phyloP scores from a whole-genome alignment of 1,284 basidiomycete species.

The Malassezia nana region DNA sequence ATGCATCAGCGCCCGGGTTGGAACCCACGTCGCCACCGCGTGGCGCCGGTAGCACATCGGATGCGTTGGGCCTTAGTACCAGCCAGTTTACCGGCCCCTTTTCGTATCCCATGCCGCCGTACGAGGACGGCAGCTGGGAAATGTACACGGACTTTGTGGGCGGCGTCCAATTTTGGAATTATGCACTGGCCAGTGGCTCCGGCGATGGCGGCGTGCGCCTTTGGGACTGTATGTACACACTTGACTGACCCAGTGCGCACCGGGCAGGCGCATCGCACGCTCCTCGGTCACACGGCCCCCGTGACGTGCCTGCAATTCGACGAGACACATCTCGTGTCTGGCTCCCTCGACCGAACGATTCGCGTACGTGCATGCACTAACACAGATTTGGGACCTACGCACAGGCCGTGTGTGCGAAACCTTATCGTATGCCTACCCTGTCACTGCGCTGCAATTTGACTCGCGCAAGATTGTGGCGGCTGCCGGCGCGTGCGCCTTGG shows the following conservation, averaged over 20 bases:
- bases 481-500: conserved; percentile 83
- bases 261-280: conserved; percentile 85
- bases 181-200: conserved; percentile 88
- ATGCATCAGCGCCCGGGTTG: conserved; percentile 53
- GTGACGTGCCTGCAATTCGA: conserved; percentile 95
- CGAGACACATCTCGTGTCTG: conserved; percentile 81
- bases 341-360: conserved; percentile 78
- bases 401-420: conserved; percentile 79
- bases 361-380: conserved; percentile 9
- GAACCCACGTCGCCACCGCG: neutral
- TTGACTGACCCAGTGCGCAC: conserved; percentile 62
- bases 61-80: conserved; percentile 20
- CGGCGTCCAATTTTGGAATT: conserved; percentile 96
- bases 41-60: conserved; percentile 2
- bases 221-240: conserved; percentile 62
- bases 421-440: conserved; percentile 77
- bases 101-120: conserved; percentile 65
- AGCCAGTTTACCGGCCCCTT: conserved; percentile 53
- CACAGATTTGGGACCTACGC: conserved; percentile 71
- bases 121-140: conserved; percentile 77
- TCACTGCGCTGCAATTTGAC: conserved; percentile 86
- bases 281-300: conserved; percentile 84
- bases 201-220: conserved; percentile 93
- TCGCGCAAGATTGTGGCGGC: conserved; percentile 84
- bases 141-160: conserved; percentile 97